Evolutionary conservation across 1,284 basidiomycete genomes (phyloP), one percentile per base, ranked within the genome.

Genomic region (Ustilago curta): DNA sequence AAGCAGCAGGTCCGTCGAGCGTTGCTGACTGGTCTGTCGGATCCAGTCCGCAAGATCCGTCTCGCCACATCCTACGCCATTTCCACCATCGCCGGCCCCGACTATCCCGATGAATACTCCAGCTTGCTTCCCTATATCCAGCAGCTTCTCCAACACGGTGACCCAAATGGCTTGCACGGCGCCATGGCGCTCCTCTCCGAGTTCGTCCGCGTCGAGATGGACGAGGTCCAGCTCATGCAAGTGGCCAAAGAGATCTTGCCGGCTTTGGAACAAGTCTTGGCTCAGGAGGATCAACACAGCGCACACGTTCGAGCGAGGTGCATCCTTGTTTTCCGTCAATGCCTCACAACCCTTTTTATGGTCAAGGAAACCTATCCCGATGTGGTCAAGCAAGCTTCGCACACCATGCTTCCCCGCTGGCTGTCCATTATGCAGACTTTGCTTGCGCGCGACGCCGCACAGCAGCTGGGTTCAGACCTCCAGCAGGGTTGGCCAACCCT

Each of bases 361-460:
- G 93, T 98, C 65, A 94, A 94, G 83, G 94, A 95, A 45, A 91
- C 93, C 77, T 92, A 95, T 78, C 93, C 94, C 0, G 90, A 92
- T 52, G 90, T 92, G 0, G 92, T 93, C 47, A 92, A 93, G 80
- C 91, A 93, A 78, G 94, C 94, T 0, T 90, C 90, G 14, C 90
- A 90, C 31, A 89, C 90, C 39, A 90, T 97, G 50, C 89, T 97
- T 6, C 93, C 95, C 0, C 88, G 91, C 14, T 99, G 96, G 96
- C 67, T 83, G 3, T 32, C 57, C 9, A 73, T 75, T 9, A 75
- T 84, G 63, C 63, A 79, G 12, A 49, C 52, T 2, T 39, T 83
- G 2, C 59, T 81, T 9, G 61, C 42, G 4, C 18, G 18, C 25
- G 55, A 65, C 40, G 45, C 71, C 31, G 55, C 70, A 14, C 49